A percentile compares a stretch with the other conserved stretches of the same genome.
Evolutionary conservation across 1,284 basidiomycete genomes (phyloP).

Genomic region (Ganoderma boninense): DNA sequence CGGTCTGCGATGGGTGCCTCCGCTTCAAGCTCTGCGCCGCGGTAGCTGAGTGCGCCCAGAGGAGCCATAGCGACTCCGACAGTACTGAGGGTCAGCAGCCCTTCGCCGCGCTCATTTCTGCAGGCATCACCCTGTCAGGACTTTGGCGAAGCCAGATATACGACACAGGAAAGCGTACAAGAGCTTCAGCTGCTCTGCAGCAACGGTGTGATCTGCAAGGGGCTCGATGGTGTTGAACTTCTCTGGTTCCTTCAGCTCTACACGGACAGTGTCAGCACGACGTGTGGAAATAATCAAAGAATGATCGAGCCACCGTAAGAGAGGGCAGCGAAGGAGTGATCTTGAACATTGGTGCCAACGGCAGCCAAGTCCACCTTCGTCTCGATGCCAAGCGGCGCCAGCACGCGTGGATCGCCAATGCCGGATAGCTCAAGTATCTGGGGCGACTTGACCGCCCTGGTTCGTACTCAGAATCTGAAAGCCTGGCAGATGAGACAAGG

Average conservation of each 20-base stretch:
- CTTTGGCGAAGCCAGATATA: not conserved
- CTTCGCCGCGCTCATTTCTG: conserved; percentile 33
- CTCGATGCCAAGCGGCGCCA: conserved; percentile 42
- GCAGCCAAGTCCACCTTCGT: conserved; percentile 45
- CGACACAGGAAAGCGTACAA: conserved; percentile 31
- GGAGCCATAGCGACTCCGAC: conserved; percentile 36
- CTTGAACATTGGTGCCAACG: conserved; percentile 46
- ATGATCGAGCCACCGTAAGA: conserved; percentile 28
- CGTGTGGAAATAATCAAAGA: not conserved
- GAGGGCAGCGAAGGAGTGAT: conserved; percentile 35
- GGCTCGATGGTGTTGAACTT: conserved; percentile 40
- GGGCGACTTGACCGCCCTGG: conserved; percentile 39
- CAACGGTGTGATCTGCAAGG: conserved; percentile 34
- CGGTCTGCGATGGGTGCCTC: not conserved
- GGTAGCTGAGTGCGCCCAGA: conserved; percentile 34
- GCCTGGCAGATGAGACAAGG: not conserved
- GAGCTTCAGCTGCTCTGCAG: conserved; percentile 36
- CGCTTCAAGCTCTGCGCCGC: conserved; percentile 30
- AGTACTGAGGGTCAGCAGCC: conserved; percentile 36
- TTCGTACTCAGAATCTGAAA: too few species aligned
- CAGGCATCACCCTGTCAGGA: not conserved
- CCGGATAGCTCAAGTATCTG: conserved; percentile 50
- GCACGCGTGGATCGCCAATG: conserved; percentile 43
- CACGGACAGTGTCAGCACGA: too few species aligned
- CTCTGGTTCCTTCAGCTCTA: conserved; percentile 22